Conservation (phyloP, 2,329 filamentous ascomycete species). For the Paracoccidioides lutzii region DNA sequence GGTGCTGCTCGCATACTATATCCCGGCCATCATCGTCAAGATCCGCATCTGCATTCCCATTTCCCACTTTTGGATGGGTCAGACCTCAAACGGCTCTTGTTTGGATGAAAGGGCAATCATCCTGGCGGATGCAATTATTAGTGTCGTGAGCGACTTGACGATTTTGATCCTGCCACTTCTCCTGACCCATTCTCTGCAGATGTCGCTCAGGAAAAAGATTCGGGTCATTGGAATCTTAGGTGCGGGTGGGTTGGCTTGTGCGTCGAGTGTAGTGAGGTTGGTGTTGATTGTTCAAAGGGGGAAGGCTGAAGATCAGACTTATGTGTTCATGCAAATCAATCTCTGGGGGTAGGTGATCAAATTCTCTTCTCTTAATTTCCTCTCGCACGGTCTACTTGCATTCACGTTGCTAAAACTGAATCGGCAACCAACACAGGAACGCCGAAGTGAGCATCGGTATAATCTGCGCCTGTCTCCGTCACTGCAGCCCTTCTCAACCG, state of each 20-base stretch:
- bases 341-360: constrained; percentile 23
- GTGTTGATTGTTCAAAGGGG: constrained; percentile 16
- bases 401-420: constrained; percentile 17
- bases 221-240: constrained; percentile 38
- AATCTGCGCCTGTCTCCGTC: constrained; percentile 29
- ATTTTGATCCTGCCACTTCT: constrained; percentile 40
- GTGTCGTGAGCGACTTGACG: constrained; percentile 45
- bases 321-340: constrained; percentile 20
- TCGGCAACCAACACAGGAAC: constrained; percentile 20
- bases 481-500: constrained; percentile 22
- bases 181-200: constrained; percentile 32
- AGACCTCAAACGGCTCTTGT: constrained; percentile 13
- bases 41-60: constrained; percentile 33
- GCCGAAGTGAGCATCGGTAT: constrained; percentile 30
- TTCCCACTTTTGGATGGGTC: constrained; percentile 28
- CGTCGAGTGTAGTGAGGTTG: constrained; percentile 19
- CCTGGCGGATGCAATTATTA: constrained; percentile 43
- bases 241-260: constrained; percentile 28
- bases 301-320: constrained; percentile 16
- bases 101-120: constrained; percentile 30
- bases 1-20: constrained; percentile 30
- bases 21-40: constrained; percentile 31
- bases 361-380: constrained; percentile 11
- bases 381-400: constrained; percentile 4
- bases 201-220: constrained; percentile 35